Evolutionary conservation across 78 protist species (phyloP).

Genomic region (Dictyostelium capitatum): DNA sequence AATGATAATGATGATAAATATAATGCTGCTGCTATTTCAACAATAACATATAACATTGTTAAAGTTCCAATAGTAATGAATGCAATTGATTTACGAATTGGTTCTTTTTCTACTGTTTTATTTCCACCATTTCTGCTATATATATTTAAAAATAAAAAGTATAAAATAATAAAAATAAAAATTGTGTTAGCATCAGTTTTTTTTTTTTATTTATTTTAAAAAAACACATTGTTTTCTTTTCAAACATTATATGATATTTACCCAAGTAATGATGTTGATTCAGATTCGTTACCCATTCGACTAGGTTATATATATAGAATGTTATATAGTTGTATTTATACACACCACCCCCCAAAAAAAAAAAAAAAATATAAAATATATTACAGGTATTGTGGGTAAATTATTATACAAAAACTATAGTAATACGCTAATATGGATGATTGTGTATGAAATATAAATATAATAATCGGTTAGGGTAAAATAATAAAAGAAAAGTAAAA

Average conservation of each 20-base stretch:
- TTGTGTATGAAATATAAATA: too few relatives aligned
- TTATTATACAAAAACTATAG: too few relatives aligned
- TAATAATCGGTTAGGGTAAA: too few relatives aligned
- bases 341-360: too few relatives aligned
- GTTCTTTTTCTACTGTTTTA: neutral
- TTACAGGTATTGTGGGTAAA: too few relatives aligned
- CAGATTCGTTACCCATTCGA: neutral
- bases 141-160: too few relatives aligned
- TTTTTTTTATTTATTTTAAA: neutral
- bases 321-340: too few relatives aligned
- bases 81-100: slow-evolving; percentile 40
- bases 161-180: too few relatives aligned
- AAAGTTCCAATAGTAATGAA: slow-evolving; percentile 66
- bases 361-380: too few relatives aligned
- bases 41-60: slow-evolving; percentile 57
- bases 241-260: neutral
- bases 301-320: too few relatives aligned
- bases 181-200: neutral
- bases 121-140: neutral
- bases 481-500: too few relatives aligned
- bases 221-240: neutral
- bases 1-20: slow-evolving; percentile 81
- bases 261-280: neutral
- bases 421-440: too few relatives aligned
- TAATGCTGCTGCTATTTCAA: slow-evolving; percentile 74